Percentiles rank a stretch among this genome's conserved stretches.
Evolutionary conservation across 129 eudicot species (phyloP).

Genomic region (Centaurea solstitialis): DNA sequence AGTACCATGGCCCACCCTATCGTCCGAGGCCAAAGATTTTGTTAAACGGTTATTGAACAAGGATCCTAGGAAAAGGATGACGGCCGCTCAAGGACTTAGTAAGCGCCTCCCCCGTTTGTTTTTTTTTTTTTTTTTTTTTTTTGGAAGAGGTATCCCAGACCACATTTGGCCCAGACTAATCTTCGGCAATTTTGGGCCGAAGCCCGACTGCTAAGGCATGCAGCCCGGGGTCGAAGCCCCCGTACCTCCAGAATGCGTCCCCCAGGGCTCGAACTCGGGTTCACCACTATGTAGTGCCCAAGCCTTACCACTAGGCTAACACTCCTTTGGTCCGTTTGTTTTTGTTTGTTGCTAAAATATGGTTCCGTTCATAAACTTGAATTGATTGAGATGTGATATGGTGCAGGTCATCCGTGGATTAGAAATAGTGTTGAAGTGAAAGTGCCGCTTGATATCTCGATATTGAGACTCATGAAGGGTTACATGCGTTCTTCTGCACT

Average conservation of each 20-base stretch:
- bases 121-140: neutral
- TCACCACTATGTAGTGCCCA: no score
- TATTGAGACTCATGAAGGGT: constrained; percentile 73
- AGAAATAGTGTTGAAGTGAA: constrained; percentile 49
- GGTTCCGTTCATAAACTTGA: neutral
- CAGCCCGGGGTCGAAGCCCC: no score
- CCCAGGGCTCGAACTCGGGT: no score
- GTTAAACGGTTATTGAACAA: constrained; percentile 79
- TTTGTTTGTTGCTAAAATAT: neutral
- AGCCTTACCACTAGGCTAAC: no score
- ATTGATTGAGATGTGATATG: constrained; percentile 6
- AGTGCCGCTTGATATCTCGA: constrained; percentile 74
- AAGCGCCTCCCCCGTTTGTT: constrained; percentile 20
- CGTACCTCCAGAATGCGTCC: no score
- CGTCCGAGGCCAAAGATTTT: constrained; percentile 87
- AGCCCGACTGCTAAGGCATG: no score
- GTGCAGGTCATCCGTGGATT: constrained; percentile 93
- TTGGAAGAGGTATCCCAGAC: no score
- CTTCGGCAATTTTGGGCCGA: no score
- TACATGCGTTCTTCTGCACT: constrained; percentile 94
- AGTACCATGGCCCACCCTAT: constrained; percentile 88
- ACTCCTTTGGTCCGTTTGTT: no score
- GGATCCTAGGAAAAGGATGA: constrained; percentile 93
- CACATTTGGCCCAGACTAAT: no score
- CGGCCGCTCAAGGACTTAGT: constrained; percentile 93